Conservation (phyloP, 2,329 filamentous ascomycete species). For the Orbilia ellipsospora region DNA sequence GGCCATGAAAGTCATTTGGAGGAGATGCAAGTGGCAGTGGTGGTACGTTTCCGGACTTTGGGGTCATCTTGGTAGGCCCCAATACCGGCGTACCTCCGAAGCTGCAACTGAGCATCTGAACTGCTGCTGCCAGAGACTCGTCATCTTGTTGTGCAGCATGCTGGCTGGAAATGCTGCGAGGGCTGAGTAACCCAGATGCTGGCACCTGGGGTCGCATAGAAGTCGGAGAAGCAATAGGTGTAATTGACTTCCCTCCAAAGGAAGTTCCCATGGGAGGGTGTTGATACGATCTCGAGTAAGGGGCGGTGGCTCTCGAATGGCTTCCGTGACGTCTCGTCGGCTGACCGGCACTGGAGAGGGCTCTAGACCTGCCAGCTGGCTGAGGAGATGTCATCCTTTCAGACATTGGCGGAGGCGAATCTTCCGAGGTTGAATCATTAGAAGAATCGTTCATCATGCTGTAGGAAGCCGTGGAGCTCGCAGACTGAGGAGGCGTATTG, state of each 20-base stretch:
- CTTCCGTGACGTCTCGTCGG: conserved; percentile 58
- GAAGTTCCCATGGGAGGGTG: conserved; percentile 53
- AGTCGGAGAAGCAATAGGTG: conserved; percentile 67
- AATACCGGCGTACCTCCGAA: conserved; percentile 80
- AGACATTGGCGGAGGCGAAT: conserved; percentile 88
- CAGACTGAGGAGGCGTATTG: conserved; percentile 73
- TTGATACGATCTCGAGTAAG: conserved; percentile 54
- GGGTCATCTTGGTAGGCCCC: conserved; percentile 70
- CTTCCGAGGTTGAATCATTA: conserved; percentile 82
- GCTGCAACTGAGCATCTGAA: conserved; percentile 89
- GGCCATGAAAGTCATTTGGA: conserved; percentile 70
- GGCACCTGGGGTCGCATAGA: conserved; percentile 61
- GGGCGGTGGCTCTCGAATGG: conserved; percentile 56
- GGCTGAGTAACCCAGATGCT: conserved; percentile 35
- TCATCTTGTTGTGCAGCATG: conserved; percentile 79
- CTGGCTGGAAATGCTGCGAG: conserved; percentile 56
- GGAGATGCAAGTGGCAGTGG: conserved; percentile 83
- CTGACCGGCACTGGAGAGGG: conserved; percentile 53
- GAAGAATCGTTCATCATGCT: conserved; percentile 65
- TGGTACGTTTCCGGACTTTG: conserved; percentile 86
- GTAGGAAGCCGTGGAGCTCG: conserved; percentile 60
- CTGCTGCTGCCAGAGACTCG: conserved; percentile 86
- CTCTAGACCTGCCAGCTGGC: conserved; percentile 66
- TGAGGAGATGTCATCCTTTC: conserved; percentile 66
- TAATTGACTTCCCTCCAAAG: conserved; percentile 61